These are phyloP conservation scores for Talaromyces islandicus DNA, from an alignment of 2,329 filamentous ascomycete species.

Conservation along the genomic window DNA sequence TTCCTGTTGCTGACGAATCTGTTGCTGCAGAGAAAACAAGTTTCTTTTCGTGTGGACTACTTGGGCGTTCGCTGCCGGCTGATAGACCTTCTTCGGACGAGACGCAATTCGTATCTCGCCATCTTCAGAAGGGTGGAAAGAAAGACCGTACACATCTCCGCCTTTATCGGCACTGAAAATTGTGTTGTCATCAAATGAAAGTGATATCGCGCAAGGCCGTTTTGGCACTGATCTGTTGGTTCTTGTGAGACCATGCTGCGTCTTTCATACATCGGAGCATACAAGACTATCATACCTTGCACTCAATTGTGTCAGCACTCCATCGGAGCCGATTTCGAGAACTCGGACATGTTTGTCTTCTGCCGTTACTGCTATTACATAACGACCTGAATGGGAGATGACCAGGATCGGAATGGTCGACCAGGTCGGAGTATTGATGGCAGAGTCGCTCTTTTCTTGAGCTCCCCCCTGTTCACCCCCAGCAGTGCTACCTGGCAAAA, in stretches of 20 bases:
- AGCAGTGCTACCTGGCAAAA: constrained; percentile 25
- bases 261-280: neutral
- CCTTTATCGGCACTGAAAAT: constrained; percentile 92
- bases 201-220: constrained; percentile 68
- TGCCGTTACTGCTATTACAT: constrained; percentile 74
- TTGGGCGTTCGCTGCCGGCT: constrained; percentile 50
- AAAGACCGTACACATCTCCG: constrained; percentile 87
- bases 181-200: constrained; percentile 63
- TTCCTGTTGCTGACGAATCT: constrained; percentile 45
- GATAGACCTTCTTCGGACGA: constrained; percentile 31
- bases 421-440: constrained; percentile 22
- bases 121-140: constrained; percentile 50
- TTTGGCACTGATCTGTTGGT: constrained; percentile 72
- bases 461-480: constrained; percentile 11
- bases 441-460: constrained; percentile 12
- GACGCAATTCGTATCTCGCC: constrained; percentile 5
- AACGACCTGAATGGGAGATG: constrained; percentile 56
- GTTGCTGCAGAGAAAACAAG: constrained; percentile 51
- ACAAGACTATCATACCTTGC: constrained; percentile 54
- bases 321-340: constrained; percentile 60
- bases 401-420: constrained; percentile 66
- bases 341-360: constrained; percentile 90
- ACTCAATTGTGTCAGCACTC: constrained; percentile 61
- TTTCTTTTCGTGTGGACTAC: constrained; percentile 61
- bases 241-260: neutral